Evolutionary conservation across 768 basidiomycete species (phyloP).

Genomic region (Xerocomellus dryophilus): DNA sequence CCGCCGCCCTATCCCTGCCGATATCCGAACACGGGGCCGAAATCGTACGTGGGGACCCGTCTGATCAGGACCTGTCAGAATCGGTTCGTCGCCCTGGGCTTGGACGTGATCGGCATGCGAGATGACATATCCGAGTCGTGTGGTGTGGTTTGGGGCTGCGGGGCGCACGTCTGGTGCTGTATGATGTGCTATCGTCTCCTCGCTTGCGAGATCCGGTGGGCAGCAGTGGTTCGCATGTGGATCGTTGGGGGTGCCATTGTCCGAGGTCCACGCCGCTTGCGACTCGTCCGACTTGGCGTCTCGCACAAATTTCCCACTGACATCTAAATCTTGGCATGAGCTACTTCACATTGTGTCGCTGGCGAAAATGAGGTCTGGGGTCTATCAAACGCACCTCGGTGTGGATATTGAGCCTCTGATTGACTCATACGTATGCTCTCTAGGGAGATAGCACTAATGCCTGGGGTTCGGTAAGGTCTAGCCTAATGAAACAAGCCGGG

Average conservation of each 20-base stretch:
- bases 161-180: neutral
- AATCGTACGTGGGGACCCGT: constrained; percentile 51
- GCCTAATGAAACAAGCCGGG: neutral
- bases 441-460: neutral
- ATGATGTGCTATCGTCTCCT: neutral
- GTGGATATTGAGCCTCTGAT: constrained; percentile 5
- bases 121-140: neutral
- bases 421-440: constrained; percentile 7
- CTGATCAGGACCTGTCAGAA: constrained; percentile 7
- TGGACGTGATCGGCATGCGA: constrained; percentile 4
- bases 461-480: neutral
- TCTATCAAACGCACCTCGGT: constrained; percentile 11
- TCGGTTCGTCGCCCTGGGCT: constrained; percentile 19
- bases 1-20: constrained; percentile 59
- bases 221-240: neutral
- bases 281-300: constrained; percentile 11
- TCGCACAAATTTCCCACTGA: neutral
- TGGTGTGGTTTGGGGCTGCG: neutral
- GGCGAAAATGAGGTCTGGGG: neutral
- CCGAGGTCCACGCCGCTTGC: neutral
- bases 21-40: constrained; percentile 73
- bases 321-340: constrained; percentile 18
- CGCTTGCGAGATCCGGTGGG: constrained; percentile 7
- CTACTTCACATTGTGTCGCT: neutral
- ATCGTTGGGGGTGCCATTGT: neutral